A percentile compares a stretch with the other conserved stretches of the same genome.
These are phyloP conservation scores for Suillus spraguei DNA, from an alignment of 768 basidiomycete species.

Conservation along the genomic window DNA sequence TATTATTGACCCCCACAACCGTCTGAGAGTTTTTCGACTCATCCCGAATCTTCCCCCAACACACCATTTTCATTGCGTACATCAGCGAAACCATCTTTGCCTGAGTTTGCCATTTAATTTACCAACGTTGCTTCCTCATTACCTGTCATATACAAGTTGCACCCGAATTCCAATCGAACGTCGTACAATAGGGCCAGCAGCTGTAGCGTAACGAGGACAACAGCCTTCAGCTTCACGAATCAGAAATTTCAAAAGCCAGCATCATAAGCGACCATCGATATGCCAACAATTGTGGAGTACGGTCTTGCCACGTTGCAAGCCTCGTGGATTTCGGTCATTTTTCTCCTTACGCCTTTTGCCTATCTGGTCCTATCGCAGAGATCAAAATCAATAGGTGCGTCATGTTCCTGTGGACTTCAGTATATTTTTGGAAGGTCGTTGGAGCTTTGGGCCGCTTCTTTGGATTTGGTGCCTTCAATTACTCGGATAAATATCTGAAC, in stretches of 20 bases:
- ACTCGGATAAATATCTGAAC: background rate
- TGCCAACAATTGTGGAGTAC: conserved; percentile 8
- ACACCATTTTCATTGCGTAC: background rate
- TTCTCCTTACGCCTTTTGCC: conserved; percentile 18
- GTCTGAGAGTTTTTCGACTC: background rate
- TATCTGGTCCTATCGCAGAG: conserved; percentile 20
- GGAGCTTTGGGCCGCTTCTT: background rate
- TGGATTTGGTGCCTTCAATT: background rate
- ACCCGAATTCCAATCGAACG: background rate
- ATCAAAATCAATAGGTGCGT: conserved; percentile 18
- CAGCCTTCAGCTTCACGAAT: background rate
- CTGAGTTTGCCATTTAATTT: background rate
- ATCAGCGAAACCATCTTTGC: background rate
- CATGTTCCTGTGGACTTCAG: background rate
- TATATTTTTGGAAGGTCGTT: background rate
- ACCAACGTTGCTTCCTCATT: background rate
- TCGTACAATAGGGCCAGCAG: background rate
- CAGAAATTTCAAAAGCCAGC: too few species aligned
- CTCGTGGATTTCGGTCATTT: conserved; percentile 14
- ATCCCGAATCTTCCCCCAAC: background rate
- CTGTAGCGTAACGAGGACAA: conserved; percentile 5
- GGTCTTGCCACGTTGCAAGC: conserved; percentile 14
- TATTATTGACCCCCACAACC: background rate
- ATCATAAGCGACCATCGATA: too few species aligned
- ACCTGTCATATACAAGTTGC: background rate